Base-by-base conservation (phyloP, 148 eudicot genomes). In the Persicaria tinctoria region DNA sequence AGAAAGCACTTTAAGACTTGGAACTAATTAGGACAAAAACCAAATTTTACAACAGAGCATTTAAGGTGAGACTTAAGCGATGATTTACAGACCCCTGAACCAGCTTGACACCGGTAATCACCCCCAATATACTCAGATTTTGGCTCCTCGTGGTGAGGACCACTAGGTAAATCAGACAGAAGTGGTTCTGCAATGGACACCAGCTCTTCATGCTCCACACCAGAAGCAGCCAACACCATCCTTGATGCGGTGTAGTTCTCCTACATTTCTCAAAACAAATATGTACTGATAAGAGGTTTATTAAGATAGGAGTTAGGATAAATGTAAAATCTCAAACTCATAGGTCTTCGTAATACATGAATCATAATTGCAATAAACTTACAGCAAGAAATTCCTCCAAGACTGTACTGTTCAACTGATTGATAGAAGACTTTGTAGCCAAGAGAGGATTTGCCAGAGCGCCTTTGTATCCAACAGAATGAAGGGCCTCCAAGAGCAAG, bases 211-310 rank as follows among this genome's bases (percentile, higher is more conserved):
- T 92, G 99, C 64, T 92, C 94, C 80, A 95, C 97, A 70, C 99
- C 99, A 57, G 92, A 89, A 76, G 99, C 96, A 80, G 96, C 92
- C 86, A 95, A 96, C 17, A 92, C 96, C 85, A 95, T 86, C 74
- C 96, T 85, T 18, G 96, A 84, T 78, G 92, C 99, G 76, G 97
- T 92, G 77, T 89, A 95, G 73, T 95, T 86, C 75, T 86, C 90
- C 97, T 95, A 82, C 75, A 74, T 80, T 73, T 51, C 17, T 59
- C 76, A 74, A 76, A 17, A 3, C 20, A 66, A 7, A 32, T 38
- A 7, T 66, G 18, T 66, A 66, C 68, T 60, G 12, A 3, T 66
- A 66, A 66, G 70, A 66, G 7, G 38, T 7, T 41, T 38, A 44
- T 66, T 45, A 63, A 8, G 32, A 41, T 41, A 32, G 32, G 10